A percentile compares a stretch with the other conserved stretches of the same genome.
phyloP scores from a whole-genome alignment of 2,329 filamentous ascomycete genomes.

The Aspergillus ustus region DNA sequence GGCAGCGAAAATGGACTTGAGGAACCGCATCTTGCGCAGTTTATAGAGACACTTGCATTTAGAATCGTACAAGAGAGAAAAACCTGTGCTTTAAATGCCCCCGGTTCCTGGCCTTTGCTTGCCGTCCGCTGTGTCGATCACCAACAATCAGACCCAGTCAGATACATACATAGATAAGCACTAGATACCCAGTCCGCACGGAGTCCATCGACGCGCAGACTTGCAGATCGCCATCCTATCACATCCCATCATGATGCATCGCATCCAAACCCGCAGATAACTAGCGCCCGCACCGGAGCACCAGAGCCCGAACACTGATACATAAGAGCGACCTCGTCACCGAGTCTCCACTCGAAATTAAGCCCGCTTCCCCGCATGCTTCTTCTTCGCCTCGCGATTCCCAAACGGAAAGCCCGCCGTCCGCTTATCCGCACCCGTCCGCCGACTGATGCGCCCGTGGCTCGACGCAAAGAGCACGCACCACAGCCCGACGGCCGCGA shows the following conservation, averaged over 20 bases:
- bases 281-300: too few species aligned
- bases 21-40: constrained; percentile 17
- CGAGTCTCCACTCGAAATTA: too few species aligned
- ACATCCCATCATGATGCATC: not conserved
- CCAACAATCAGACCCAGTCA: not conserved
- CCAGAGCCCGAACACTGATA: not conserved
- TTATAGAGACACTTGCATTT: not conserved
- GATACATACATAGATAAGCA: not conserved
- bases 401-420: constrained; percentile 69
- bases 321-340: not conserved
- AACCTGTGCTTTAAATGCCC: not conserved
- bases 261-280: not conserved
- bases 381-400: constrained; percentile 63
- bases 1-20: constrained; percentile 19
- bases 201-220: too few species aligned
- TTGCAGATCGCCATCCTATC: not conserved
- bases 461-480: constrained; percentile 63
- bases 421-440: constrained; percentile 70
- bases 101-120: not conserved
- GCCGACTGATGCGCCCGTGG: constrained; percentile 62
- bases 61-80: not conserved
- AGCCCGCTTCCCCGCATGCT: constrained; percentile 40
- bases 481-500: constrained; percentile 70
- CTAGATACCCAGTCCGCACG: too few species aligned
- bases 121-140: not conserved